Evolutionary conservation across 2,329 filamentous ascomycete species (phyloP), one percentile per base, ranked within the genome.

Genomic region (Aureobasidium zeae): DNA sequence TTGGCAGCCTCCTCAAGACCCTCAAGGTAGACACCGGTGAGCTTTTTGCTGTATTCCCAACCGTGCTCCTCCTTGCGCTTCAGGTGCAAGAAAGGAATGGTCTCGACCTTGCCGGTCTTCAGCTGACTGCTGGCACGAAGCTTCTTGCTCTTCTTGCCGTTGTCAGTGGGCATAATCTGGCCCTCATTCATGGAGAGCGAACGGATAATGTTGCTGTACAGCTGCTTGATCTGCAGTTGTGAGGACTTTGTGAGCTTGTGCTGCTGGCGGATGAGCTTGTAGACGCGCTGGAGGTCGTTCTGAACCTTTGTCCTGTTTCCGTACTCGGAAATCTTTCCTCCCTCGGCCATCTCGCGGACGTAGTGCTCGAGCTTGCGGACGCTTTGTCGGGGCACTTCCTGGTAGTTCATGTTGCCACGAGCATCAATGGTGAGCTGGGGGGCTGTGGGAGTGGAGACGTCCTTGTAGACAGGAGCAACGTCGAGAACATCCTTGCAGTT

Each of bases 21-120:
- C 61, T 95, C 86, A 24, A 98, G 77, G 63, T 98, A 98, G 54
- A 88, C 67, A 46, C 86, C 84, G 17, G 91, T 96, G 46, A 98
- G 77, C 71, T 93, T 95, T 76, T 96, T 98, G 78, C 86, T 96
- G 72, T 96, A 98, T 60, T 96, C 88, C 91, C 91, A 98, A 49
- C 89, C 89, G 58, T 94, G 83, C 49, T 88, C 78, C 43, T 85
- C 80, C 67, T 94, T 93, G 65, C 86, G 84, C 77, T 95, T 95
- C 46, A 98, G 72, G 63, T 98, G 91, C 42, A 98, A 70, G 79
- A 98, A 98, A 24, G 91, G 91, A 54, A 98, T 93, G 13, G 91
- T 94, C 70, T 96, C 89, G 46, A 93, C 81, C 72, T 94, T 95
- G 64, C 87, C 87, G 47, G 72, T 66, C 72, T 91, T 93, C 56